Evolutionary conservation across 176 grass and related monocot genomes (phyloP).

Genomic region (Poa pratensis): DNA sequence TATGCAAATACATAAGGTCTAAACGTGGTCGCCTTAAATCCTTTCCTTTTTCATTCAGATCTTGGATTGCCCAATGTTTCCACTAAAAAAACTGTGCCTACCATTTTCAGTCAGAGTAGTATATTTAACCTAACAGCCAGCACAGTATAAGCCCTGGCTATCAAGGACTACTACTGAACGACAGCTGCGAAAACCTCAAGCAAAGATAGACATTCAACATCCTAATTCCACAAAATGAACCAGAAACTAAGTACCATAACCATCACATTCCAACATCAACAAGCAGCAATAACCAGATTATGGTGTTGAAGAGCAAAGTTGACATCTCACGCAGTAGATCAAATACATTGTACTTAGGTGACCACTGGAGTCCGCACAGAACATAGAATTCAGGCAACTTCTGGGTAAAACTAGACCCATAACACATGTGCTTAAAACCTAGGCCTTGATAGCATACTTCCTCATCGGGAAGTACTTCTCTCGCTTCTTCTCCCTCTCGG

Average conservation of each 20-base stretch:
- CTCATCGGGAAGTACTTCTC: constrained; percentile 86
- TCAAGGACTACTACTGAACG: no score
- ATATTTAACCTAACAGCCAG: no score
- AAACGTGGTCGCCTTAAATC: no score
- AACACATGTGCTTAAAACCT: constrained; percentile 34
- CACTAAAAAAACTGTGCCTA: no score
- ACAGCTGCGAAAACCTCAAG: no score
- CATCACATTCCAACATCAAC: neutral
- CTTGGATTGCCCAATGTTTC: no score
- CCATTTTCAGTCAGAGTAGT: no score
- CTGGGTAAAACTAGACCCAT: constrained; percentile 32
- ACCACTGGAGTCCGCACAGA: constrained; percentile 4
- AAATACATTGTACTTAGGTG: constrained; percentile 42
- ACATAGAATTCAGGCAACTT: constrained; percentile 38
- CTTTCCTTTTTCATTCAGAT: no score
- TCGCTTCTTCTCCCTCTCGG: constrained; percentile 62
- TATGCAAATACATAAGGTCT: no score
- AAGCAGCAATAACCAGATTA: neutral
- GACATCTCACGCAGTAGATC: constrained; percentile 11
- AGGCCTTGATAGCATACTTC: constrained; percentile 85
- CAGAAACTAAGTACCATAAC: neutral
- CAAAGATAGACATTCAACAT: no score
- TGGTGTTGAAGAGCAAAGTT: neutral
- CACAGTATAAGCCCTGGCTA: no score
- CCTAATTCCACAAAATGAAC: neutral